Base-by-base conservation (phyloP, 345 rosid species). In the Eucalyptus polyanthemos region DNA sequence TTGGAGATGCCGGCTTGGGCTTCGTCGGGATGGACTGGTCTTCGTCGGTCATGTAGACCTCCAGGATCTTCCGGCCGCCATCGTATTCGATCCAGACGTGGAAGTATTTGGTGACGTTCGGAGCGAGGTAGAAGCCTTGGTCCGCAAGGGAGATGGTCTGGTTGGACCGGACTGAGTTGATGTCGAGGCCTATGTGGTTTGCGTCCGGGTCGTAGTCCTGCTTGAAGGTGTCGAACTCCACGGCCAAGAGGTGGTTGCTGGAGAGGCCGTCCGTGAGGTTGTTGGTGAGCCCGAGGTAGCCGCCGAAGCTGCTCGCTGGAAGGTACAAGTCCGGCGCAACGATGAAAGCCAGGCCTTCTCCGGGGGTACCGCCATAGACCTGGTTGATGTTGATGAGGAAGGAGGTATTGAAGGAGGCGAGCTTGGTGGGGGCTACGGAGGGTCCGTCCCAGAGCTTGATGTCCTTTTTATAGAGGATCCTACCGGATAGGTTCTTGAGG, bases 111-210 rank as follows among this genome's bases (percentile, higher is more conserved):
- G 91, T 50, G 8, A 50, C 92, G 6, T 62, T 45, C 0, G 95
- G 95, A 15, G 93, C 89, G 37, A 94, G 90, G 24, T 92, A 86
- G 89, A 94, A 90, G n/a, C 88, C 93, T 7, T 25, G 69, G 72
- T 86, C 6, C 4, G 92, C 91, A 45, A 94, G 90, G 6, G 93
- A 80, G 3, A 87, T 90, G 3, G 92, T 92, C 86, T 87, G 88
- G 42, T 40, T 89, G 11, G 95, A 94, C 11, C 42, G 62, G 44
- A 94, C 93, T 27, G 92, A 87, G 65, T 95, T 94, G 89, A 95
- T 92, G 87, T 94, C 86, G 14, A 95, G 93, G 80, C 97, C 97
- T 11, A 95, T 72, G 89, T 94, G 97, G 88, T 95, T 95, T n/a
- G 89, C 92, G 49, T 95, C 94, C 3, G 94, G 96, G 89, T 95